These are phyloP conservation scores for Metarhizium robertsii DNA, from an alignment of 2,329 filamentous ascomycete genomes.

Conservation along the genomic window DNA sequence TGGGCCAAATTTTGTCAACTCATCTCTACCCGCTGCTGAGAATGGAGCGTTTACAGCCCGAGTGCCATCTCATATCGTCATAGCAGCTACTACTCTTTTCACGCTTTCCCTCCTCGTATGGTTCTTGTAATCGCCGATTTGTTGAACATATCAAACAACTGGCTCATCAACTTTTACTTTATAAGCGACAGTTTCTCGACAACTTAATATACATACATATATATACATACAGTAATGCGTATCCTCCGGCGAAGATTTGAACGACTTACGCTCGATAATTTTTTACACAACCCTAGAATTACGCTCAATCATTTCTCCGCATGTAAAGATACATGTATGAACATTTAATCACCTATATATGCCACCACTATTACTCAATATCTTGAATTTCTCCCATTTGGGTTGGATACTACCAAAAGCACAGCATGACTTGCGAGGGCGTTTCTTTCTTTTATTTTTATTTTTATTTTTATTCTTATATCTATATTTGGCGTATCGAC, in stretches of 20 bases:
- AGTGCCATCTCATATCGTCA: conserved; percentile 9
- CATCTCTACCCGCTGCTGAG: conserved; percentile 34
- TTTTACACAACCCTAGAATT: background rate
- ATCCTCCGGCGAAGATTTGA: background rate
- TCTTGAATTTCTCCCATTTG: background rate
- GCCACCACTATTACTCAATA: background rate
- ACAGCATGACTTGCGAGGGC: background rate
- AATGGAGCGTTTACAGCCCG: conserved; percentile 8
- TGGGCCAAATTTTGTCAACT: conserved; percentile 48
- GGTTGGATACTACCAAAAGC: background rate
- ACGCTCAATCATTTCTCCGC: background rate
- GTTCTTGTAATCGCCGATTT: conserved; percentile 10
- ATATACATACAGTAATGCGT: background rate
- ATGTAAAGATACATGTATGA: background rate
- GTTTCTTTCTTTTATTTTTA: background rate
- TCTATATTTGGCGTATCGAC: background rate
- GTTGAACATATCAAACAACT: background rate
- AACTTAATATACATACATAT: background rate
- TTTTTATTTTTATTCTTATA: background rate
- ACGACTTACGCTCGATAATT: background rate
- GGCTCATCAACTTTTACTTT: background rate
- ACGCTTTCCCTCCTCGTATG: conserved; percentile 11
- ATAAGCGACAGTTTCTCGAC: background rate
- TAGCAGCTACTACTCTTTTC: conserved; percentile 7
- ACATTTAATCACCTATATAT: background rate